phyloP scores from a whole-genome alignment of 2,329 filamentous ascomycete species.

The Pyrenochaeta sp. region DNA sequence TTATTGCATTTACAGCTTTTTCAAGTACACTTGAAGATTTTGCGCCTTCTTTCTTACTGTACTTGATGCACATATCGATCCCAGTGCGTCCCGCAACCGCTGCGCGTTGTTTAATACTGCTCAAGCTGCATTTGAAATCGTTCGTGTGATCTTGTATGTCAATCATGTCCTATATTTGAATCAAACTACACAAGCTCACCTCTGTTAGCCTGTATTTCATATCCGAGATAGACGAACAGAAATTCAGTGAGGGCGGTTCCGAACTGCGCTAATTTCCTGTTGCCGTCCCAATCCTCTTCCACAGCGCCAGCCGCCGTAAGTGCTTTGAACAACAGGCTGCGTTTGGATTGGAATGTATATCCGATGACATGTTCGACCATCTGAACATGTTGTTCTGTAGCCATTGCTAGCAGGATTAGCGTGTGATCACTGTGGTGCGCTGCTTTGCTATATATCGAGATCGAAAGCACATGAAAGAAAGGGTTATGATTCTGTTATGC shows the following conservation, averaged over 20 bases:
- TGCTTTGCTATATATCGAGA: too few relatives aligned
- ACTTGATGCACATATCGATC: neutral
- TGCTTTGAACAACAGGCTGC: neutral
- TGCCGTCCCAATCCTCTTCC: constrained; percentile 5
- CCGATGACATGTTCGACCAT: neutral
- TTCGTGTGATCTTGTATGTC: neutral
- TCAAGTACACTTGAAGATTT: constrained; percentile 2
- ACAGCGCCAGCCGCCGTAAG: constrained; percentile 7
- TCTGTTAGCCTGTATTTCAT: neutral
- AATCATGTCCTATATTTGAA: neutral
- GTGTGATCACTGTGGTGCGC: too few relatives aligned
- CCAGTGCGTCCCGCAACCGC: constrained; percentile 1
- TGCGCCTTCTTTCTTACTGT: constrained; percentile 1
- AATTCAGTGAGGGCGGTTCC: constrained; percentile 2
- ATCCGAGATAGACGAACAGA: neutral
- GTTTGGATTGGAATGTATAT: neutral
- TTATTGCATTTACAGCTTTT: constrained; percentile 7
- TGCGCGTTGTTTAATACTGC: constrained; percentile 4
- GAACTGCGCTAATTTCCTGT: constrained; percentile 2
- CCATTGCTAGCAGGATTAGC: neutral
- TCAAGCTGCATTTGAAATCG: constrained; percentile 4
- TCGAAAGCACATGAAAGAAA: too few relatives aligned
- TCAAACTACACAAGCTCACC: neutral
- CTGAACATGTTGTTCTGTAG: neutral
- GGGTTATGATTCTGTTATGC: too few relatives aligned